Evolutionary conservation across 495 filamentous ascomycete species (phyloP), one percentile per base, ranked within the genome.

Genomic region (Aspergillus nidulans): DNA sequence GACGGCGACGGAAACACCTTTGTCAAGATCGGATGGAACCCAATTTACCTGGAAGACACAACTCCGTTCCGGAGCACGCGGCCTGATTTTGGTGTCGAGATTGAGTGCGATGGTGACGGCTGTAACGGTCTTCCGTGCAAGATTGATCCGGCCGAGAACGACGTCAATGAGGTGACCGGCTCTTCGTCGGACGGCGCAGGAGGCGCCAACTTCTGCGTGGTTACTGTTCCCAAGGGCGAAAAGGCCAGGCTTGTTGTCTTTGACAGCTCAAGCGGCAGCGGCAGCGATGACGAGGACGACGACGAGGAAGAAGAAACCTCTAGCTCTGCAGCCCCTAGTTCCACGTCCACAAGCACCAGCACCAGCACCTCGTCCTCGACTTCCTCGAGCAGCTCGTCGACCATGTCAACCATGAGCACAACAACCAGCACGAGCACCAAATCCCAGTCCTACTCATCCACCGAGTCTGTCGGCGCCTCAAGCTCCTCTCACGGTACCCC

Each of bases 21-120:
- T 58, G 74, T 88, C 47, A 91, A 88, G 75, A 77, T 94, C 49
- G 88, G 83, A 44, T 90, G 86, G 81, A 92, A 92, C 72, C 89
- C 89, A 32, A 86, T 89, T 55, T 92, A 82, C 60, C 77, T 85
- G 48, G 78, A 79, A 60, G 71, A 75, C 13, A 59, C 77, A 28
- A 79, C 77, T n/a, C 75, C 76, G 0, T 84, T 89, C 65, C 71
- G 74, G 39, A 69, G 79, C 55, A 77, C 72, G 10, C 75, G 77
- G 53, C 87, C 89, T 5, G 77, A 70, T 20, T 92, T 80, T 53
- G 88, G 88, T 62, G 69, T 91, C 30, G 82, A 82, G 61, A 85
- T 92, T 61, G 81, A 83, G 61, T 92, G 89, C 63, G 68, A 71
- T 2, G 80, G 77, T n/a, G 77, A 70, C 23, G 79, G 77, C 21